Base-by-base conservation (phyloP, 345 rosid species). In the Trapa incisa region DNA sequence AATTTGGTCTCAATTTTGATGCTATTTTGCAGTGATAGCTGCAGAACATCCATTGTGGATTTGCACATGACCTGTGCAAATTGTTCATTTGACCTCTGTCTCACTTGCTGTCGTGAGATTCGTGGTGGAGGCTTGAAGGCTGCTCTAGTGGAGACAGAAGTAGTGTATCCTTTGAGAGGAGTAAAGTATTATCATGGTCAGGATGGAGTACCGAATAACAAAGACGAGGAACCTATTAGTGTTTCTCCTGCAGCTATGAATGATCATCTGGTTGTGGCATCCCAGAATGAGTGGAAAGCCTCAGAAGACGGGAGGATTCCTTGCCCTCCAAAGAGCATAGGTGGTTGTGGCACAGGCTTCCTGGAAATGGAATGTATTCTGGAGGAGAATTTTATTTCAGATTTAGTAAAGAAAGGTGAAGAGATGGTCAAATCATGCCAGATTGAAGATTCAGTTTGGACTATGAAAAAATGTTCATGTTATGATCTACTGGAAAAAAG, bases 1-100 rank as follows among this genome's bases (percentile, higher is more conserved):
- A 3, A 29, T 15, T 38, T 53, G 36, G 52, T 66, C 47, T 75
- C 14, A 52, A 0, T 3, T 41, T 37, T 62, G 33, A 37, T 6
- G 37, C 6, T 39, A 53, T n/a, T 64, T 54, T 52, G 70, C 76
- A 79, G 79, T 13, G 72, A 84, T 67, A 75, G 70, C 75, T 84
- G 86, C 74, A 72, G 72, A 75, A 82, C 85, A 61, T 78, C 83
- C 17, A 82, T 79, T 22, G 66, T 71, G 16, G 85, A 82, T 67
- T 74, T 68, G 22, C 81, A 79, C 65, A 75, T 83, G 68, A 79
- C 73, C 65, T 82, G 85, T 72, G 72, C 74, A 61, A 65, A 73
- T 15, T 79, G 85, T 66, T 69, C 70, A 12, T 73, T 68, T 71
- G 79, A 79, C 68, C 78, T 82, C 36, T 82, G 85, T 77, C 73